Base-by-base conservation (phyloP, 768 basidiomycete species). In the Thelephora ganbajun region DNA sequence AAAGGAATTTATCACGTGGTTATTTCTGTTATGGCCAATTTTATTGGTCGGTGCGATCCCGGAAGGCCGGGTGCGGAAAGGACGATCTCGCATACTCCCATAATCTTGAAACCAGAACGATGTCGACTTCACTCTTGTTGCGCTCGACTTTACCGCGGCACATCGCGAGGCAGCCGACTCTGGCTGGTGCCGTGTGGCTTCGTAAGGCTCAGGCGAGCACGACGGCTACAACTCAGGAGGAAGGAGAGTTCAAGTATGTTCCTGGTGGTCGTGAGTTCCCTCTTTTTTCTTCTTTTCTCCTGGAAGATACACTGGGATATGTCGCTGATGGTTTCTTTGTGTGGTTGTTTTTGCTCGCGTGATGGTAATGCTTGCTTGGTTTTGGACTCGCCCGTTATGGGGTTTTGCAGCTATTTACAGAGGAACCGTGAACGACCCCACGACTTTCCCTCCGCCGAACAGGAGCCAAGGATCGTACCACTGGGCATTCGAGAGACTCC, bases 391-490 rank as follows among this genome's bases (percentile, higher is more conserved):
- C 5, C 26, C 26, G 26, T 30, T 9, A 9, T 30, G 26, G 26
- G 26, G 26, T 30, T 35, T 13, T 48, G 23, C 52, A 89, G 91
- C 92, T 50, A 76, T 96, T 59, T 77, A 83, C 67, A 77, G 78
- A 61, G 96, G 94, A 45, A 86, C 89, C 26, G 92, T 91, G 51
- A 98, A 99, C 66, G 96, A 99, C 62, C 86, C 93, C 1, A 91
- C 87, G 2, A 69, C 79, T 7, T 97, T 94, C 70, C 93, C 94
- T 18, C 62, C 80, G 4, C 77, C 91, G 4, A 83, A 77, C 50
- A 82, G 76, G 59, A 64, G 76, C 1, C 86, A 93, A 57, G 94
- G 96, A 44, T 92, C 91, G 2, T 81, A 96, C 66, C 94, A 79
- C 65, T 80, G 79, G 79, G 81, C 91, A 1, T 98, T 97, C 60